These are phyloP conservation scores for Aspergillus leporis DNA, from an alignment of 495 filamentous ascomycete species.

Conservation along the genomic window DNA sequence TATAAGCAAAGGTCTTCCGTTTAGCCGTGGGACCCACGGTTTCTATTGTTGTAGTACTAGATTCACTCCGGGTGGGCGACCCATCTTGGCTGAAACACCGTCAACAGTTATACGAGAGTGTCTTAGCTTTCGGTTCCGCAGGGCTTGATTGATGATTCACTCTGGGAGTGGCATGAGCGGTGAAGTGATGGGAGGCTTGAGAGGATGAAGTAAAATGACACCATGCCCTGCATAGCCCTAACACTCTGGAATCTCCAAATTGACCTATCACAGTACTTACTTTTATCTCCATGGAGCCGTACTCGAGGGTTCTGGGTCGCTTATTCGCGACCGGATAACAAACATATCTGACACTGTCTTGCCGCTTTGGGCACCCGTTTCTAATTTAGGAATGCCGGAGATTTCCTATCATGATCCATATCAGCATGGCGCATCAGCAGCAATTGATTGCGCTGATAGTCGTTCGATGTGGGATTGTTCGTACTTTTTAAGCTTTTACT, in stretches of 20 bases:
- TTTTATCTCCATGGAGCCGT: no score
- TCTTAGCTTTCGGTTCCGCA: no score
- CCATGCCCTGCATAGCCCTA: slow-evolving; percentile 3
- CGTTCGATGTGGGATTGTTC: background rate
- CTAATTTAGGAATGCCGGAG: background rate
- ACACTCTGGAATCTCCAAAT: background rate
- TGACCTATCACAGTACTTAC: background rate
- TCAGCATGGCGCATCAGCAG: background rate
- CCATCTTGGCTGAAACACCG: no score
- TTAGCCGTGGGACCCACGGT: no score
- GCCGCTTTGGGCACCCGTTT: background rate
- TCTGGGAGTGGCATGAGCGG: background rate
- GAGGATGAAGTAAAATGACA: background rate
- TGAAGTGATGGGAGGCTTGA: background rate
- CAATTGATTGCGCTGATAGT: background rate
- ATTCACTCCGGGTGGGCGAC: no score
- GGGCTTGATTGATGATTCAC: no score
- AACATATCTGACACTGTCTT: background rate
- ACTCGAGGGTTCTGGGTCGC: background rate
- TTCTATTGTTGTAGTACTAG: no score
- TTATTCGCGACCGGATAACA: background rate
- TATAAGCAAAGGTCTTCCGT: no score
- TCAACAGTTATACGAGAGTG: no score
- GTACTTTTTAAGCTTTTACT: slow-evolving; percentile 1
- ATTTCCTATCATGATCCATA: background rate